These are phyloP conservation scores for Tuber borchii DNA, from an alignment of 495 filamentous ascomycete genomes.

Conservation along the genomic window DNA sequence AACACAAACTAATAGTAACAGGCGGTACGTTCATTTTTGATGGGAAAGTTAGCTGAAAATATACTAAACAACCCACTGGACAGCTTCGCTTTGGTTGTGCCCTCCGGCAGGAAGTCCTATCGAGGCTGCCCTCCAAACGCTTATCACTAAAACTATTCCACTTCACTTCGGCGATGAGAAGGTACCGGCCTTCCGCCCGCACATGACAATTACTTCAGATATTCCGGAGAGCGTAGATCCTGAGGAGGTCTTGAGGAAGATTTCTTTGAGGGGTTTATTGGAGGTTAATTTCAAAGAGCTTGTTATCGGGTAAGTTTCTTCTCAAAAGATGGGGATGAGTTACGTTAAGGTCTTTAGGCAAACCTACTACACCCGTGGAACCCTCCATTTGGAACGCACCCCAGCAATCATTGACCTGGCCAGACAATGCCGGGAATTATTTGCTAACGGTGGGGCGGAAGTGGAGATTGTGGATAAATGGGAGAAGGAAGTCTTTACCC, in stretches of 20 bases:
- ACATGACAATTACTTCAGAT: constrained; percentile 34
- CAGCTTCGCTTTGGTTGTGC: constrained; percentile 36
- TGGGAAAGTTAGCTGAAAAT: not conserved
- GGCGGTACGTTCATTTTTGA: not conserved
- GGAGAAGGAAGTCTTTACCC: constrained; percentile 30
- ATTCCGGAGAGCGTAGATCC: constrained; percentile 27
- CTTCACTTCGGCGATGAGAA: constrained; percentile 31
- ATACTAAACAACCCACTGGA: not conserved
- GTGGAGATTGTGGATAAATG: constrained; percentile 25
- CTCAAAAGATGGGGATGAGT: not conserved
- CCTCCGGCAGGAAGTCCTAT: constrained; percentile 29
- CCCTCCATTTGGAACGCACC: constrained; percentile 32
- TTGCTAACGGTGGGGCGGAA: constrained; percentile 20
- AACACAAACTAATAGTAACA: not conserved
- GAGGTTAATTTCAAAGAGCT: constrained; percentile 22
- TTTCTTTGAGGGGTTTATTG: constrained; percentile 15
- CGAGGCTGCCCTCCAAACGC: constrained; percentile 18
- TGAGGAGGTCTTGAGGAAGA: constrained; percentile 15
- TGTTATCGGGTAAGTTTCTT: constrained; percentile 26
- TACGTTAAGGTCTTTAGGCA: constrained; percentile 14
- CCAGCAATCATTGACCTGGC: constrained; percentile 26
- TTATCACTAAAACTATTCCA: constrained; percentile 34
- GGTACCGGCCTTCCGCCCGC: constrained; percentile 34
- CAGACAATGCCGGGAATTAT: constrained; percentile 34
- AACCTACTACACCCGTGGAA: constrained; percentile 38